A percentile compares a stretch with the other conserved stretches of the same genome.
phyloP scores from a whole-genome alignment of 2,329 filamentous ascomycete genomes.

The Trichoderma sp. region DNA sequence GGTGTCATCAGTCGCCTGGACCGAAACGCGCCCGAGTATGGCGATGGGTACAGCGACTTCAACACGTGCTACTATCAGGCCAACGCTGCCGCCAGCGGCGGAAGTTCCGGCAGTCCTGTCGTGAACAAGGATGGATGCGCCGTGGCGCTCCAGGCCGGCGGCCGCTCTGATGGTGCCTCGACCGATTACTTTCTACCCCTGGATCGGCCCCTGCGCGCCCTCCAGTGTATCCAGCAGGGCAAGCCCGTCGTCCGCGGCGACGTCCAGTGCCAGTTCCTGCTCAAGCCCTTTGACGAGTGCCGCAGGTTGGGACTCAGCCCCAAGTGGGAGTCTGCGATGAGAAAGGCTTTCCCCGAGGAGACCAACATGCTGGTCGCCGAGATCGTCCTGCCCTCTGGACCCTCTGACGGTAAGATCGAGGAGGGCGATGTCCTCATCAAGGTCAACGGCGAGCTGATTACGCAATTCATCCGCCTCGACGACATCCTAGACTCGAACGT shows the following conservation, averaged over 20 bases:
- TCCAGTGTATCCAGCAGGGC: slow-evolving; percentile 79
- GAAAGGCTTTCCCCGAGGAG: slow-evolving; percentile 83
- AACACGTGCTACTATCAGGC: slow-evolving; percentile 96
- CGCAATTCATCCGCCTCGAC: slow-evolving; percentile 89
- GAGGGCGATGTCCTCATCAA: slow-evolving; percentile 93
- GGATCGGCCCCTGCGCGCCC: slow-evolving; percentile 83
- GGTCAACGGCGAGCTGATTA: slow-evolving; percentile 90
- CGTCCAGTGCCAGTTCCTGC: slow-evolving; percentile 96
- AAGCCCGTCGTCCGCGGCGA: slow-evolving; percentile 82
- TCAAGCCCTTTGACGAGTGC: slow-evolving; percentile 98
- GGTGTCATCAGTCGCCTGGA: slow-evolving; percentile 96
- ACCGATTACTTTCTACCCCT: slow-evolving; percentile 97
- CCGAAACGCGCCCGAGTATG: slow-evolving; percentile 95
- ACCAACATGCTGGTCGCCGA: slow-evolving; percentile 97
- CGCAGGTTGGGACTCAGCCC: slow-evolving; percentile 81
- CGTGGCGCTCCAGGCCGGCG: slow-evolving; percentile 90
- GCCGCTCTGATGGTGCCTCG: slow-evolving; percentile 88
- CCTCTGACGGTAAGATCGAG: slow-evolving; percentile 82
- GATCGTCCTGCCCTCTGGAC: slow-evolving; percentile 88
- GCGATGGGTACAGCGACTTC: slow-evolving; percentile 97
- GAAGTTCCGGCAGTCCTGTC: slow-evolving; percentile 96
- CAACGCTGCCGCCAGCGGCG: slow-evolving; percentile 92
- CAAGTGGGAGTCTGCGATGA: slow-evolving; percentile 82
- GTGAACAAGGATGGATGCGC: slow-evolving; percentile 93
- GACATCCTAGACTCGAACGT: slow-evolving; percentile 90